phyloP scores from a whole-genome alignment of 495 filamentous ascomycete species.

The Aspergillus incahuasiensis region DNA sequence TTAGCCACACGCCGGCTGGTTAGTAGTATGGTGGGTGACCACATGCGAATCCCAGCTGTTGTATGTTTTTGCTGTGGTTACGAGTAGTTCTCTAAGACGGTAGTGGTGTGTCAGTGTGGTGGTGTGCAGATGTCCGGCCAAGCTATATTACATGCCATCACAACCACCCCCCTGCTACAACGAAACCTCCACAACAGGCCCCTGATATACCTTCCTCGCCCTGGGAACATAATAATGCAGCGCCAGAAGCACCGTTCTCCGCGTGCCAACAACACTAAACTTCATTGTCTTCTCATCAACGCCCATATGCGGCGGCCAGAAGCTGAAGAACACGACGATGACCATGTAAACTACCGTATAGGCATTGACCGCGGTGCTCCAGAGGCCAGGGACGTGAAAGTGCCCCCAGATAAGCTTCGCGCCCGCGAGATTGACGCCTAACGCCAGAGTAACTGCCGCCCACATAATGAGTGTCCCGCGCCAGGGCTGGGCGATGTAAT shows the following conservation, averaged over 20 bases:
- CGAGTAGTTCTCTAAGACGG: too few relatives aligned
- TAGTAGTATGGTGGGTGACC: too few relatives aligned
- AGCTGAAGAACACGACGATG: constrained; percentile 48
- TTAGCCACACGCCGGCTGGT: too few relatives aligned
- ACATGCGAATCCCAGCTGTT: too few relatives aligned
- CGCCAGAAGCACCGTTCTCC: constrained; percentile 37
- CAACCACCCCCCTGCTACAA: too few relatives aligned
- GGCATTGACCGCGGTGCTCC: constrained; percentile 25
- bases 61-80: too few relatives aligned
- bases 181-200: constrained; percentile 46
- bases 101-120: too few relatives aligned
- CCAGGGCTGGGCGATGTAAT: constrained; percentile 36
- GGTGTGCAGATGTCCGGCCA: too few relatives aligned
- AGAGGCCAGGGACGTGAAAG: constrained; percentile 29
- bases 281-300: constrained; percentile 40
- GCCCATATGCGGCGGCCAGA: constrained; percentile 38
- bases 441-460: constrained; percentile 32
- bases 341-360: constrained; percentile 41
- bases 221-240: constrained; percentile 42
- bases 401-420: constrained; percentile 39
- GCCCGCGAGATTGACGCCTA: constrained; percentile 31
- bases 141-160: too few relatives aligned
- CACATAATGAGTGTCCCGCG: constrained; percentile 42
- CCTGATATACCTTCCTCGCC: constrained; percentile 39
- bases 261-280: constrained; percentile 42